Evolutionary conservation across 2,329 filamentous ascomycete genomes (phyloP), one percentile per base, ranked within the genome.

Genomic region (Phialophora macrospora): DNA sequence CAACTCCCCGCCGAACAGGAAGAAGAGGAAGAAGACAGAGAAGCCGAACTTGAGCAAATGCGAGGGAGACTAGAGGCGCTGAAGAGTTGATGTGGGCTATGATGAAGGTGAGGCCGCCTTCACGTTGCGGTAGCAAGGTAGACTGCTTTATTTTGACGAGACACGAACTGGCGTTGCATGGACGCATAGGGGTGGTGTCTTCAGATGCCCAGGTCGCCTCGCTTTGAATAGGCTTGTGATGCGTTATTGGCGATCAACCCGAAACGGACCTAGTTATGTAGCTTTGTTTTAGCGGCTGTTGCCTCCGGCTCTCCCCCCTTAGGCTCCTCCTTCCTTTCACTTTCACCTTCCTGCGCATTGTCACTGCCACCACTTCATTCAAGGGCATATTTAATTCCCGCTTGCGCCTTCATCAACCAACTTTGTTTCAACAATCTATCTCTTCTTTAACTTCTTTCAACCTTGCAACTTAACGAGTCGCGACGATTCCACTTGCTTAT

Each of bases 11-110:
- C 82, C 69, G 82, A 85, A 48, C 81, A 83, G 64, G 77, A 84
- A 62, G 80, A 93, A 71, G 91, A 96, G 75, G 91, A 95, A 73
- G 88, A 92, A 68, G 67, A 69, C 67, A 56, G 67, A 62, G 93
- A 97, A 78, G 92, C 90, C 55, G 92, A 95, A 82, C 87, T 98
- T 80, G 90, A 93, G 73, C 91, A 96, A 81, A 98, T 98, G 95
- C 85, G 94, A 76, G 93, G 93, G 72, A 85, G 94, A 55, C 78
- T 99, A 72, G 92, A 98, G 80, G 93, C 93, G 41, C 80, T 98
- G 75, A 91, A 95, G 85, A 97, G 93, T 79, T 97, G 78, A 84
- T 44, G 14, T 44, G 38, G 38, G 38, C 38, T 44, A 44, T 44
- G 38, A 44, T 8, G 14, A 44, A 44, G 17, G 38, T 3, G 38